Conservation (phyloP, 2,329 filamentous ascomycete genomes). For the Phyllosticta citriasiana region DNA sequence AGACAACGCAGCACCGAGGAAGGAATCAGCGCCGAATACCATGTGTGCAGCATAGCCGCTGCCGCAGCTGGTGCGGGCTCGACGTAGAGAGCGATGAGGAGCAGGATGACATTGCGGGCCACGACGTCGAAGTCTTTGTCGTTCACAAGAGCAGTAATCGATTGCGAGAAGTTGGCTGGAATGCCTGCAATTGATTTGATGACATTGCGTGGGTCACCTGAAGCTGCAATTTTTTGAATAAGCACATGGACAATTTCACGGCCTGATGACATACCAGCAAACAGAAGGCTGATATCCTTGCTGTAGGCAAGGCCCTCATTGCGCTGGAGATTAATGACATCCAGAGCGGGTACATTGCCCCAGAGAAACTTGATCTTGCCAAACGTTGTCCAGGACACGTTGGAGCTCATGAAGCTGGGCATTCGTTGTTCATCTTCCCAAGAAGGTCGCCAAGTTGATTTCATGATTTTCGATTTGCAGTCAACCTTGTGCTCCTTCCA, state of each 20-base stretch:
- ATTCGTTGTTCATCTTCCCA: slow-evolving; percentile 19
- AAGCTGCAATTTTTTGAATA: slow-evolving; percentile 23
- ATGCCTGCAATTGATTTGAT: slow-evolving; percentile 30
- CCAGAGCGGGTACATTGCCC: slow-evolving; percentile 33
- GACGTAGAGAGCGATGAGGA: slow-evolving; percentile 24
- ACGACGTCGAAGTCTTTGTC: slow-evolving; percentile 31
- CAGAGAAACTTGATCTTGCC: slow-evolving; percentile 26
- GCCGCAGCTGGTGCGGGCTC: slow-evolving; percentile 15
- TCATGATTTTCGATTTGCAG: slow-evolving; percentile 22
- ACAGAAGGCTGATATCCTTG: slow-evolving; percentile 23
- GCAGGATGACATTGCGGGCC: slow-evolving; percentile 30
- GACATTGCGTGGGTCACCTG: slow-evolving; percentile 36
- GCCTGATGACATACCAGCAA: slow-evolving; percentile 19
- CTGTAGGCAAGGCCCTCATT: slow-evolving; percentile 16
- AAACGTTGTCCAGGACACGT: background rate
- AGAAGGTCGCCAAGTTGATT: slow-evolving; percentile 20
- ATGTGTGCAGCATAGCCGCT: slow-evolving; percentile 33
- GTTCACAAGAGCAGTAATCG: slow-evolving; percentile 27
- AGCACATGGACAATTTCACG: background rate
- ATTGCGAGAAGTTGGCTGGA: slow-evolving; percentile 18
- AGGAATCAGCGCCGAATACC: slow-evolving; percentile 35
- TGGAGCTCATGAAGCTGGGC: slow-evolving; percentile 18
- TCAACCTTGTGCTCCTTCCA: slow-evolving; percentile 22
- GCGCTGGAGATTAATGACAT: slow-evolving; percentile 25
- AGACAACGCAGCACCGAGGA: slow-evolving; percentile 17